A percentile compares a stretch with the other conserved stretches of the same genome.
Conservation (phyloP, 192 early-diverging fungal species). For the Entomortierella chlamydospora region DNA sequence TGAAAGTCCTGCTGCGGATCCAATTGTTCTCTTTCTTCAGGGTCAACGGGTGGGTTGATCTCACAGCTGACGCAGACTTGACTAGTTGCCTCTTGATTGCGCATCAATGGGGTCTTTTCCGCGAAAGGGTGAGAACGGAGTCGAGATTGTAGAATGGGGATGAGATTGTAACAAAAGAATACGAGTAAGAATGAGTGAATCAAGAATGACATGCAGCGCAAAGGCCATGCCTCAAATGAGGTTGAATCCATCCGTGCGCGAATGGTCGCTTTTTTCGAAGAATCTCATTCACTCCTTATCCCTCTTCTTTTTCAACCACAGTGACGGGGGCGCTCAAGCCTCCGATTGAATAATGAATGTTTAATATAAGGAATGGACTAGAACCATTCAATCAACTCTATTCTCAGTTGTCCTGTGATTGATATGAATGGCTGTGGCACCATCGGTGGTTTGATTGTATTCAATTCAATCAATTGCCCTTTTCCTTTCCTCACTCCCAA, state of each 20-base stretch:
- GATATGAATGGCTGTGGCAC: no score
- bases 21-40: neutral
- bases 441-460: no score
- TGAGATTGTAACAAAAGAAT: no score
- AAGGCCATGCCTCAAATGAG: neutral
- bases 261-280: no score
- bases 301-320: neutral
- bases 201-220: neutral
- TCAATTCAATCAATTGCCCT: no score
- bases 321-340: neutral
- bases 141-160: neutral
- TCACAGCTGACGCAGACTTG: constrained; percentile 44
- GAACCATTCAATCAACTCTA: no score
- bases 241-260: neutral
- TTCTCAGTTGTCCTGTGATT: no score
- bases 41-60: constrained; percentile 40
- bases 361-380: no score
- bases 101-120: constrained; percentile 28
- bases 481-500: neutral
- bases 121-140: neutral
- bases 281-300: neutral
- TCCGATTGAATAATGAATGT: neutral
- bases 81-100: constrained; percentile 39
- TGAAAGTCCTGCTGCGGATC: neutral
- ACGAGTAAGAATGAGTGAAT: no score